Percentiles rank a stretch among this genome's conserved stretches.
Conservation (phyloP, 1,139 yeast genomes). For the Suhomyces bokatorum region DNA sequence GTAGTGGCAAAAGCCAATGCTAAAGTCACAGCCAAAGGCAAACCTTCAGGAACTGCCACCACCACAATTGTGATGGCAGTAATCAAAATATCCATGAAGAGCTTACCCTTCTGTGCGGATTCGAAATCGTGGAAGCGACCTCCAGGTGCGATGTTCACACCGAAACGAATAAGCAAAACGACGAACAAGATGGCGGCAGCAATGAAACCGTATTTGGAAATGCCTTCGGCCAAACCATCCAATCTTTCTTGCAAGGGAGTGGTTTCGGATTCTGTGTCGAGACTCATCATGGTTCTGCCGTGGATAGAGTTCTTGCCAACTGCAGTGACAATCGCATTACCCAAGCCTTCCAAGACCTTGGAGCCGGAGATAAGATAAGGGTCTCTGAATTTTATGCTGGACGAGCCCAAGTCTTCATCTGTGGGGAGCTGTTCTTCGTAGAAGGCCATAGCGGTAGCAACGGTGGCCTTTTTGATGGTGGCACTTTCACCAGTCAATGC, state of each 20-base stretch:
- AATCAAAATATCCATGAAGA: conserved; percentile 80
- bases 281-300: conserved; percentile 85
- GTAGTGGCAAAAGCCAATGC: conserved; percentile 98
- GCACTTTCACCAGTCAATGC: conserved; percentile 93
- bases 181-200: conserved; percentile 79
- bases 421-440: conserved; percentile 31
- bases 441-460: conserved; percentile 44
- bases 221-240: conserved; percentile 83
- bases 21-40: conserved; percentile 92
- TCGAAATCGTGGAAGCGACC: conserved; percentile 45
- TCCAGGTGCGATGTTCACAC: conserved; percentile 61
- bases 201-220: conserved; percentile 87
- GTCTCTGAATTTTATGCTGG: conserved; percentile 52
- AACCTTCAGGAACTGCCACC: conserved; percentile 98
- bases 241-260: conserved; percentile 90
- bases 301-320: conserved; percentile 87
- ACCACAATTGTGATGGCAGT: conserved; percentile 91
- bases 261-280: conserved; percentile 70
- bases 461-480: conserved; percentile 68
- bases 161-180: conserved; percentile 75
- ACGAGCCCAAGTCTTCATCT: conserved; percentile 53
- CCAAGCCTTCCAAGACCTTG: conserved; percentile 80
- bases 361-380: conserved; percentile 93
- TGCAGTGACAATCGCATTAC: conserved; percentile 82
- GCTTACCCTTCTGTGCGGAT: conserved; percentile 78